Conservation (phyloP, 2,329 filamentous ascomycete species). For the Calonectria honghensis region DNA sequence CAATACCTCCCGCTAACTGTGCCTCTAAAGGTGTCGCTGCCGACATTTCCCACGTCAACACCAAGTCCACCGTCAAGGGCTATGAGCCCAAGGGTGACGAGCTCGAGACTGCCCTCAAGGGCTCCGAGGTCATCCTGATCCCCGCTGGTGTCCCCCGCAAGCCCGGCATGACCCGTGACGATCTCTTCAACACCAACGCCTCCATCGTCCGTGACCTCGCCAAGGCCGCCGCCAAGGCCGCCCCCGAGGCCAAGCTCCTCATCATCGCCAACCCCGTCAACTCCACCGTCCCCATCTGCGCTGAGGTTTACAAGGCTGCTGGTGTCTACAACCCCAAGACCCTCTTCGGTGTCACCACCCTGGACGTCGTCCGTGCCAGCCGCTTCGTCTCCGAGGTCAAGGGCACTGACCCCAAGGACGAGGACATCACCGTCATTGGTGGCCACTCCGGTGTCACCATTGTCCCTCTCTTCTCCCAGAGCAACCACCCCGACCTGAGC, state of each 20-base stretch:
- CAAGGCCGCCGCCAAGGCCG: slow-evolving; percentile 92
- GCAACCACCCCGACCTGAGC: slow-evolving; percentile 87
- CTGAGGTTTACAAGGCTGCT: slow-evolving; percentile 95
- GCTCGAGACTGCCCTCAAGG: slow-evolving; percentile 87
- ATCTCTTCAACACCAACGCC: slow-evolving; percentile 99
- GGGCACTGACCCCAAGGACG: slow-evolving; percentile 89
- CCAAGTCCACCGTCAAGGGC: slow-evolving; percentile 94
- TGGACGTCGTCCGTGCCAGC: slow-evolving; percentile 97
- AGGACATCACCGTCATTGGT: slow-evolving; percentile 97
- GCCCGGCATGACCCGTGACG: slow-evolving; percentile 99
- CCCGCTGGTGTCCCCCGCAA: slow-evolving; percentile 99
- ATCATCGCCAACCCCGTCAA: slow-evolving; percentile 99
- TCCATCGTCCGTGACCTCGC: slow-evolving; percentile 99
- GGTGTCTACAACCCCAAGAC: slow-evolving; percentile 99
- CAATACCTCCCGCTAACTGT: slow-evolving; percentile 46
- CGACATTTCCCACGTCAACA: slow-evolving; percentile 99
- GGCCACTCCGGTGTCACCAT: slow-evolving; percentile 99
- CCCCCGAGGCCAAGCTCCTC: slow-evolving; percentile 94
- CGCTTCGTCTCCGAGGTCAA: slow-evolving; percentile 98
- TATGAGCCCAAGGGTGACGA: slow-evolving; percentile 86
- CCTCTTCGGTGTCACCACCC: slow-evolving; percentile 99
- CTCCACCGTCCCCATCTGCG: slow-evolving; percentile 98
- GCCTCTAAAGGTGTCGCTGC: slow-evolving; percentile 88
- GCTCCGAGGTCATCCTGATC: slow-evolving; percentile 95
- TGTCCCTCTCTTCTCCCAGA: slow-evolving; percentile 97